Evolutionary conservation across 768 basidiomycete species (phyloP).

Genomic region (Mycena amicta): DNA sequence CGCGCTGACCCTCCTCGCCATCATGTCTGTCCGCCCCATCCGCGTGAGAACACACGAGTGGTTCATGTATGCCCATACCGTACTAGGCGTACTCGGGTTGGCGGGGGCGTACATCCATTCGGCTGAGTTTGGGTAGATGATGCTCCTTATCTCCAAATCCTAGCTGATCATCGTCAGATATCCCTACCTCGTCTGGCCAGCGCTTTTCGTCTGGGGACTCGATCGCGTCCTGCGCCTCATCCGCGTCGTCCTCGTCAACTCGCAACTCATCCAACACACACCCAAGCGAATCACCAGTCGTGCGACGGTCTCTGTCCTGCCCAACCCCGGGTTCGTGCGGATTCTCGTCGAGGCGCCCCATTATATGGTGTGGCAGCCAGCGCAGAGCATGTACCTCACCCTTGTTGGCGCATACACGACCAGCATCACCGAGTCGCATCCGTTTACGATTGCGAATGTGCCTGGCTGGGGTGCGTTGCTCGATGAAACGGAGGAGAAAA

Average conservation of each 20-base stretch:
- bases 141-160: neutral
- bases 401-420: constrained; percentile 34
- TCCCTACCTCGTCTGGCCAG: constrained; percentile 38
- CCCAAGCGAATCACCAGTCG: constrained; percentile 22
- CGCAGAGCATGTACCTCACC: constrained; percentile 46
- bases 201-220: constrained; percentile 42
- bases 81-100: constrained; percentile 33
- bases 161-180: constrained; percentile 9
- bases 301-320: constrained; percentile 34
- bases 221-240: constrained; percentile 41
- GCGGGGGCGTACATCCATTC: constrained; percentile 31
- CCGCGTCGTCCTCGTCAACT: constrained; percentile 34
- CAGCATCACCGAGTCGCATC: constrained; percentile 45
- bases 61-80: constrained; percentile 42
- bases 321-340: constrained; percentile 39
- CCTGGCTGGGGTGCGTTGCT: constrained; percentile 11
- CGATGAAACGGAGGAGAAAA: neutral
- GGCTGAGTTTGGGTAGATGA: constrained; percentile 8
- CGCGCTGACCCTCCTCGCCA: constrained; percentile 34
- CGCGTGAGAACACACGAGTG: constrained; percentile 39
- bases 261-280: constrained; percentile 35
- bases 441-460: constrained; percentile 43
- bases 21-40: constrained; percentile 40
- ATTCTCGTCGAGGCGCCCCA: constrained; percentile 37
- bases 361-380: constrained; percentile 36